These are phyloP conservation scores for Pythium phragmiticola DNA, from an alignment of 352 stramenopile genomes.

Conservation along the genomic window DNA sequence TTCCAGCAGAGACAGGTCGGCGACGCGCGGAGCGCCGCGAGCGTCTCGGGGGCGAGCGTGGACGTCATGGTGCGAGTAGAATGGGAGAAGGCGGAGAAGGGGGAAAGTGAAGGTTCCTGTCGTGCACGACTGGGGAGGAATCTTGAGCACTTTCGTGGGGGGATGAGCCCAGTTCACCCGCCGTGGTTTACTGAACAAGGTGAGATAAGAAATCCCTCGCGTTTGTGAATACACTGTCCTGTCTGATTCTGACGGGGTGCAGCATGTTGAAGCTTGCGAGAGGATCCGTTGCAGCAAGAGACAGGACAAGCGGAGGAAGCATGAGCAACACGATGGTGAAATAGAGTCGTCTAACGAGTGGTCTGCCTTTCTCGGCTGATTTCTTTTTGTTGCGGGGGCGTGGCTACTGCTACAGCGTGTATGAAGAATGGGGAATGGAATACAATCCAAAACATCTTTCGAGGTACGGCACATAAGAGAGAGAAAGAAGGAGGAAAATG, in stretches of 20 bases:
- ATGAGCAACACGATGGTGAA: no score
- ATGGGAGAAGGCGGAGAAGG: not conserved
- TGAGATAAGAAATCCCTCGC: no score
- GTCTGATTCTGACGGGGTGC: no score
- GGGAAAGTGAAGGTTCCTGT: not conserved
- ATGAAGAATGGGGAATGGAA: not conserved
- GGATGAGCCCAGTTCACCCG: no score
- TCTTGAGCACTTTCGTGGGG: no score
- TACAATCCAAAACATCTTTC: constrained; percentile 1
- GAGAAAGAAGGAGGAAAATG: not conserved
- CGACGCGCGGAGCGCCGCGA: constrained; percentile 12
- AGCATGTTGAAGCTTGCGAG: no score
- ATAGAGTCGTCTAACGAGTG: not conserved
- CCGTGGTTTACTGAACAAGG: no score
- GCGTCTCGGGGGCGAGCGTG: not conserved
- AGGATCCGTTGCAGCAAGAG: no score
- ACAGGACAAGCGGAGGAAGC: no score
- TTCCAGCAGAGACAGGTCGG: constrained; percentile 19
- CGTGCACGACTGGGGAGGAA: no score
- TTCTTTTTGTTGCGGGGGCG: not conserved
- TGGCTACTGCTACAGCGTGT: constrained; percentile 12
- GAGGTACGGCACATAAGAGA: not conserved
- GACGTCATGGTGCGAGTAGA: not conserved
- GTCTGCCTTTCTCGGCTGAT: not conserved
- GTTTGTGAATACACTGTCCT: no score